Evolutionary conservation across 73 alveolate genomes (phyloP).

Genomic region (Uronychia binucleata): DNA sequence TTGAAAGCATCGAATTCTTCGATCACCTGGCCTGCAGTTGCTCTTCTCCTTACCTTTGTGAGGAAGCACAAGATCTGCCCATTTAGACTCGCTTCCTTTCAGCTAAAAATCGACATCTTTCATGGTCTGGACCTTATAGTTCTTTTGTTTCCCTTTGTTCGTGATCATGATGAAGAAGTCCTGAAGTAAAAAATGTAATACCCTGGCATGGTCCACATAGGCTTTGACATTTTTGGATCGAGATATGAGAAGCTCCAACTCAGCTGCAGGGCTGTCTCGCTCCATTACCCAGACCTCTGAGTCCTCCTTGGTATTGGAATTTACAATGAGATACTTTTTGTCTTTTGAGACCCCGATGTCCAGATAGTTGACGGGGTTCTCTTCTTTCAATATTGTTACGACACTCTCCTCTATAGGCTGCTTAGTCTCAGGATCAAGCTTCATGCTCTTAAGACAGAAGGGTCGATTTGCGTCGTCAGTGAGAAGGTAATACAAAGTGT

Average conservation of each 20-base stretch:
- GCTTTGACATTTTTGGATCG: conserved; percentile 55
- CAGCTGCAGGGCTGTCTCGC: conserved; percentile 38
- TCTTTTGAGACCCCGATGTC: conserved; percentile 52
- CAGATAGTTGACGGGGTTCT: conserved; percentile 48
- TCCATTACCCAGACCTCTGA: conserved; percentile 71
- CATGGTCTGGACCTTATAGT: conserved; percentile 43
- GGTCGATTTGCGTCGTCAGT: conserved; percentile 57
- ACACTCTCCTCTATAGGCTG: neutral
- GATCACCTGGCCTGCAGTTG: conserved; percentile 50
- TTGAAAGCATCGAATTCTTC: conserved; percentile 82
- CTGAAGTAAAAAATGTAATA: neutral
- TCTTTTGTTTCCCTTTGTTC: conserved; percentile 62
- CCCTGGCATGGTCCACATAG: conserved; percentile 66
- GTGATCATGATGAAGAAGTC: conserved; percentile 64
- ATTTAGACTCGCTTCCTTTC: conserved; percentile 20
- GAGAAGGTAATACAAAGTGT: conserved; percentile 30
- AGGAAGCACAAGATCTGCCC: conserved; percentile 24
- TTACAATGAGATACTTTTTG: conserved; percentile 21
- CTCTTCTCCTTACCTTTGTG: too few species aligned
- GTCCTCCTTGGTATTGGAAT: conserved; percentile 36
- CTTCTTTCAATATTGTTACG: conserved; percentile 21
- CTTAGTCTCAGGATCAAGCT: conserved; percentile 10
- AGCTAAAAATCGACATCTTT: conserved; percentile 43
- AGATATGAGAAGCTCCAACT: conserved; percentile 19
- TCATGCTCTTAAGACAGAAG: conserved; percentile 19